Percentiles rank a stretch among this genome's conserved stretches.
phyloP scores from a whole-genome alignment of 192 early-diverging fungal genomes.

The Entomortierella chlamydospora region DNA sequence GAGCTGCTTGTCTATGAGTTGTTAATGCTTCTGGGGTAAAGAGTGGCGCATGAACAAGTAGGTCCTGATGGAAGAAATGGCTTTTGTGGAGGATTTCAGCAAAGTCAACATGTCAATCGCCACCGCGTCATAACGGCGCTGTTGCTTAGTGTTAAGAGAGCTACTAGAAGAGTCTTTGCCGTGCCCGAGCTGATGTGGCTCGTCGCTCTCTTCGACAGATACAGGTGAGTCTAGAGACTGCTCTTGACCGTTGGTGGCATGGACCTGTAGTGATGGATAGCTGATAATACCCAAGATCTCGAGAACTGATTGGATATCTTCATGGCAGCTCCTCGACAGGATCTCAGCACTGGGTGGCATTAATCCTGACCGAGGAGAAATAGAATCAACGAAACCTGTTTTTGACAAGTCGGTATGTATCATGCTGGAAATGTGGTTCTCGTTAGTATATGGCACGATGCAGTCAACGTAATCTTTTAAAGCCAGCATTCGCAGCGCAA shows the following conservation, averaged over 20 bases:
- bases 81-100: constrained; percentile 63
- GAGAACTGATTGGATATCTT: constrained; percentile 63
- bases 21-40: constrained; percentile 49
- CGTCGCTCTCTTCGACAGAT: constrained; percentile 21
- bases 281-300: constrained; percentile 64
- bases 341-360: constrained; percentile 56
- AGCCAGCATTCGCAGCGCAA: neutral
- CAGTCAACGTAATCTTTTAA: constrained; percentile 6
- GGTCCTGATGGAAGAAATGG: constrained; percentile 62
- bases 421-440: neutral
- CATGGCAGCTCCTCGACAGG: constrained; percentile 54
- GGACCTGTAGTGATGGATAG: no score
- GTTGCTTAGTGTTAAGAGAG: constrained; percentile 34
- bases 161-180: constrained; percentile 23
- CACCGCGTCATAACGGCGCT: constrained; percentile 18
- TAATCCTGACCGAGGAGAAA: constrained; percentile 28
- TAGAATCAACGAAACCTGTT: constrained; percentile 25
- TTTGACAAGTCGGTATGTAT: neutral
- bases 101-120: constrained; percentile 58
- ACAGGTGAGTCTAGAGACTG: constrained; percentile 40
- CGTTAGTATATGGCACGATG: neutral
- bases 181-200: constrained; percentile 15
- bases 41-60: constrained; percentile 64
- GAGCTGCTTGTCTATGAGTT: constrained; percentile 56
- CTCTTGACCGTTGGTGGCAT: constrained; percentile 20